These are phyloP conservation scores for Saraca asoca DNA, from an alignment of 331 rosid genomes.

Conservation along the genomic window DNA sequence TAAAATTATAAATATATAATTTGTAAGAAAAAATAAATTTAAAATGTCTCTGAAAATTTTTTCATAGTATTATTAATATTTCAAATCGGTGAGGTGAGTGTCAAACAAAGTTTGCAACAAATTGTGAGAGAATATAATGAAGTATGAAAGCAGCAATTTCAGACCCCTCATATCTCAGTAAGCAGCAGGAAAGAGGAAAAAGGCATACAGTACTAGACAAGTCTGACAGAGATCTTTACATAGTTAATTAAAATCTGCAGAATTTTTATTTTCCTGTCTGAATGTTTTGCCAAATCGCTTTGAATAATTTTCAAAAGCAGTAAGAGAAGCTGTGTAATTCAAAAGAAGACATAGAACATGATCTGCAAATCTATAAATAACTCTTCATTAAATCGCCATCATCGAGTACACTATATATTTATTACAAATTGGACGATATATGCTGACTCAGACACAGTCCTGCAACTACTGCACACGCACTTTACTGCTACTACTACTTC, in stretches of 20 bases:
- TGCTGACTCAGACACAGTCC: slow-evolving; percentile 31
- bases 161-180: too few relatives aligned
- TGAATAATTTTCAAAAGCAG: not conserved
- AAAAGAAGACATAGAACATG: slow-evolving; percentile 50
- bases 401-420: slow-evolving; percentile 33
- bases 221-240: slow-evolving; percentile 30
- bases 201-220: slow-evolving; percentile 28
- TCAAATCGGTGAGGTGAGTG: too few relatives aligned
- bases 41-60: too few relatives aligned
- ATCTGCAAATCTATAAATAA: slow-evolving; percentile 58
- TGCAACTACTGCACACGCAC: slow-evolving; percentile 5
- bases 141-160: too few relatives aligned
- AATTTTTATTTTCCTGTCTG: slow-evolving; percentile 20
- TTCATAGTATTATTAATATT: too few relatives aligned
- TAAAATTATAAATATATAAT: too few relatives aligned
- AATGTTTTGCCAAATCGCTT: slow-evolving; percentile 25
- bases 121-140: too few relatives aligned
- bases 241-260: slow-evolving; percentile 2
- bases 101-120: too few relatives aligned
- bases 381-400: slow-evolving; percentile 39
- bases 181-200: too few relatives aligned
- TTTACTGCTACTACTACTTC: slow-evolving; percentile 27
- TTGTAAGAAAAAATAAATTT: too few relatives aligned
- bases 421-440: slow-evolving; percentile 41
- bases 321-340: slow-evolving; percentile 11